phyloP scores from a whole-genome alignment of 2,329 filamentous ascomycete genomes.

The Malbranchea cinnamomea region DNA sequence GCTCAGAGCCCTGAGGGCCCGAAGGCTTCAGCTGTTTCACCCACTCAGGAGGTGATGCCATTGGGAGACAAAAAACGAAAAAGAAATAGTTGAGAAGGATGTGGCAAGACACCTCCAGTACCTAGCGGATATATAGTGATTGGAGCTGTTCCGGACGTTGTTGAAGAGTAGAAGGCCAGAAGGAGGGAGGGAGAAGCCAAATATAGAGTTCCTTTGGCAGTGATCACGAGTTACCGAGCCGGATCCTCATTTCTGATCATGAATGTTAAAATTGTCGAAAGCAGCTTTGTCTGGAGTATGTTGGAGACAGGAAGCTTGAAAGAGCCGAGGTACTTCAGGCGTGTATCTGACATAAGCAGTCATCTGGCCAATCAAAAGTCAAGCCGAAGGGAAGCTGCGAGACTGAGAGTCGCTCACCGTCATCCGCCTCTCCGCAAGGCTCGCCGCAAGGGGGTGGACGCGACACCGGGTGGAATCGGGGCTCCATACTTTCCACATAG shows the following conservation, averaged over 20 bases:
- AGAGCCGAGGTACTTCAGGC: too few relatives aligned
- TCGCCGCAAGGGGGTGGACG: too few relatives aligned
- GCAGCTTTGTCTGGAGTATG: too few relatives aligned
- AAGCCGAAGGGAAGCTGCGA: not conserved
- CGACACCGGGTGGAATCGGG: too few relatives aligned
- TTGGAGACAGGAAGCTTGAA: too few relatives aligned
- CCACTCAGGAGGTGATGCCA: constrained; percentile 42
- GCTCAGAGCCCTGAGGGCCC: constrained; percentile 51
- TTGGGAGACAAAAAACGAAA: constrained; percentile 9
- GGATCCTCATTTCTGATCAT: not conserved
- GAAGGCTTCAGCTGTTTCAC: constrained; percentile 52
- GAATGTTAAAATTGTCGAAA: not conserved
- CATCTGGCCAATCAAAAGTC: too few relatives aligned
- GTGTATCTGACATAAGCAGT: too few relatives aligned
- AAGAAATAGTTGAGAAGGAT: not conserved
- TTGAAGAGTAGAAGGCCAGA: not conserved
- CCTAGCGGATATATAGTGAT: too few relatives aligned
- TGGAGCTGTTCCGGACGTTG: too few relatives aligned
- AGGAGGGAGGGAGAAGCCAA: constrained; percentile 23
- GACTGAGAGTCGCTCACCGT: not conserved
- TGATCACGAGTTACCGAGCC: constrained; percentile 4
- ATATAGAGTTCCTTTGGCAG: not conserved
- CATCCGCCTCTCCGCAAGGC: too few relatives aligned
- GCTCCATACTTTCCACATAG: too few relatives aligned
- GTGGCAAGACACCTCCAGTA: not conserved